phyloP scores from a whole-genome alignment of 768 basidiomycete genomes.

The Boletus rubropictus region DNA sequence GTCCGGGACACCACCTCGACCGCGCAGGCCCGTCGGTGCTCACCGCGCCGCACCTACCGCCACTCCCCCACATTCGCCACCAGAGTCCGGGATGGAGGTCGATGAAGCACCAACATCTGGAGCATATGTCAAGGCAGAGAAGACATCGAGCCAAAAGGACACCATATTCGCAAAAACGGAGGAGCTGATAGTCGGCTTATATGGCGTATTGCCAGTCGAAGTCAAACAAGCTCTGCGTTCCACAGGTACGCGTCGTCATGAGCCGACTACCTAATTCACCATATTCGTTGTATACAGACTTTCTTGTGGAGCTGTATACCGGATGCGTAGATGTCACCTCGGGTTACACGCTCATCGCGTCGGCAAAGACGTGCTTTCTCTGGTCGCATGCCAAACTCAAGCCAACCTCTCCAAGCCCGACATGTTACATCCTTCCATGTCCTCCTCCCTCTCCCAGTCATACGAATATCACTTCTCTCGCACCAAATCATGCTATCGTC shows the following conservation, averaged over 20 bases:
- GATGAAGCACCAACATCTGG: constrained; percentile 47
- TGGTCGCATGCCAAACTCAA: constrained; percentile 77
- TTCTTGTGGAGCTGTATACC: constrained; percentile 59
- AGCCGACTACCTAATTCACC: background rate
- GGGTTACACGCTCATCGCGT: constrained; percentile 70
- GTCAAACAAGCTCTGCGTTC: constrained; percentile 65
- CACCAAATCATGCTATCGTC: constrained; percentile 49
- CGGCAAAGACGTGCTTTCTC: constrained; percentile 70
- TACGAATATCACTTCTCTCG: constrained; percentile 47
- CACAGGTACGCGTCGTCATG: constrained; percentile 42
- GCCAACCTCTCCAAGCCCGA: constrained; percentile 51
- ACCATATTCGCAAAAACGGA: constrained; percentile 65
- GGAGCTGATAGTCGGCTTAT: constrained; percentile 60
- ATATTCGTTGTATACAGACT: constrained; percentile 44
- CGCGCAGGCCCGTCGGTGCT: constrained; percentile 23
- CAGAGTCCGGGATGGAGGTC: constrained; percentile 59
- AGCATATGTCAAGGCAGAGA: constrained; percentile 35
- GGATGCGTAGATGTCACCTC: constrained; percentile 68
- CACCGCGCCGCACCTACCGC: constrained; percentile 16
- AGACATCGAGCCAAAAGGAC: constrained; percentile 28
- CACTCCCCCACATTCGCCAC: constrained; percentile 31
- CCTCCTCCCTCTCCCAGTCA: constrained; percentile 42
- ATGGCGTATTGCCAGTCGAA: constrained; percentile 66
- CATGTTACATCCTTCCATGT: constrained; percentile 78
- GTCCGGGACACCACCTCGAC: constrained; percentile 24